phyloP scores from a whole-genome alignment of 805 yeast genomes.

The Cyberlindnera nakhonratchasimensis region DNA sequence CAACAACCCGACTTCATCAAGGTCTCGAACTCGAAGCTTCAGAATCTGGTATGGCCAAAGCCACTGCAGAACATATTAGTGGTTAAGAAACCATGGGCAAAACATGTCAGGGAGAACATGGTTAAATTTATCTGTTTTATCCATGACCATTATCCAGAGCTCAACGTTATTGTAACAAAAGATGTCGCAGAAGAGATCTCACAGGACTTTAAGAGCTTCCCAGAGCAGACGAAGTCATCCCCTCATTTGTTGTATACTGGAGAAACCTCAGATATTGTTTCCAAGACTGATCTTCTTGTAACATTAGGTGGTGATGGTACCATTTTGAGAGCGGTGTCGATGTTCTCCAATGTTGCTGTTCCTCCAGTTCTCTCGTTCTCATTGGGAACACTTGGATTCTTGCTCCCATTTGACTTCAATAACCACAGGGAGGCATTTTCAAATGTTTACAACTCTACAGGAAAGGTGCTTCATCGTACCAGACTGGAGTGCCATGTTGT shows the following conservation, averaged over 20 bases:
- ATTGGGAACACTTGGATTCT: conserved; percentile 85
- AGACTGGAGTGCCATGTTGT: conserved; percentile 75
- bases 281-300: conserved; percentile 74
- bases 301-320: conserved; percentile 98
- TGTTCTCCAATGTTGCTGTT: conserved; percentile 64
- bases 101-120: conserved; percentile 61
- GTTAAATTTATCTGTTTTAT: conserved; percentile 59
- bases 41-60: conserved; percentile 63
- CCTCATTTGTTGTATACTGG: conserved; percentile 57
- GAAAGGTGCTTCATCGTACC: conserved; percentile 70
- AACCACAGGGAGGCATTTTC: conserved; percentile 59
- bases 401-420: conserved; percentile 79
- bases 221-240: conserved; percentile 26
- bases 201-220: conserved; percentile 25
- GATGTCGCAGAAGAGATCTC: conserved; percentile 71
- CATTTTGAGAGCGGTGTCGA: conserved; percentile 75
- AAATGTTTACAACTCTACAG: conserved; percentile 62
- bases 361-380: conserved; percentile 92
- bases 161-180: conserved; percentile 73
- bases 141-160: conserved; percentile 57
- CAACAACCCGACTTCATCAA: conserved; percentile 50
- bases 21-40: conserved; percentile 57
- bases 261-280: conserved; percentile 47
- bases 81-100: conserved; percentile 82
- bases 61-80: conserved; percentile 73